A percentile compares a stretch with the other conserved stretches of the same genome.
Evolutionary conservation across 129 eudicot species (phyloP).

Genomic region (Cynara cardunculus): DNA sequence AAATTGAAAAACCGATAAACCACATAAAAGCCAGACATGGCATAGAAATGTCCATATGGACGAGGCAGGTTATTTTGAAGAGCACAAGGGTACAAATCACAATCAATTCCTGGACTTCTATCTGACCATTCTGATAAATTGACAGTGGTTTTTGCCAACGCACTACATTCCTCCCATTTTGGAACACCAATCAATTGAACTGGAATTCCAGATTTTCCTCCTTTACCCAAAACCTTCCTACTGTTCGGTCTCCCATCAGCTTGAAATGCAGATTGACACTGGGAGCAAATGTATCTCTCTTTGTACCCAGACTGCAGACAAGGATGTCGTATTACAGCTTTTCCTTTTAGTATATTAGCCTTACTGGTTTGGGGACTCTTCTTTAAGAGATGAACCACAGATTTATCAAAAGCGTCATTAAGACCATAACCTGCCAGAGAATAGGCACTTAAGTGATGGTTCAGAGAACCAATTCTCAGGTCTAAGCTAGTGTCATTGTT

Average conservation of each 20-base stretch:
- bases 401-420: slow-evolving; percentile 96
- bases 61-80: slow-evolving; percentile 66
- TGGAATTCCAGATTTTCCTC: slow-evolving; percentile 49
- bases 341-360: slow-evolving; percentile 53
- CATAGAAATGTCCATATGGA: slow-evolving; percentile 83
- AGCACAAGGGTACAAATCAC: slow-evolving; percentile 95
- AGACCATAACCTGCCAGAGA: slow-evolving; percentile 92
- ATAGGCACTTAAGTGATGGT: slow-evolving; percentile 89
- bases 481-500: slow-evolving; percentile 65
- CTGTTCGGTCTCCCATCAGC: slow-evolving; percentile 37
- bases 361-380: slow-evolving; percentile 29
- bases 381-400: slow-evolving; percentile 78
- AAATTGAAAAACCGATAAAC: slow-evolving; percentile 88
- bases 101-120: slow-evolving; percentile 60
- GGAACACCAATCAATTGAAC: slow-evolving; percentile 77
- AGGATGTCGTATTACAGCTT: slow-evolving; percentile 66
- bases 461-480: slow-evolving; percentile 75
- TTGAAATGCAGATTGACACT: slow-evolving; percentile 56
- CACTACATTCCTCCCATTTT: slow-evolving; percentile 80
- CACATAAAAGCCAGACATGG: slow-evolving; percentile 92
- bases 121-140: slow-evolving; percentile 89
- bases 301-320: slow-evolving; percentile 84
- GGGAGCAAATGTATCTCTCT: slow-evolving; percentile 67
- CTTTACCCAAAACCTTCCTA: slow-evolving; percentile 35
- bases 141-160: slow-evolving; percentile 75